A percentile compares a stretch with the other conserved stretches of the same genome.
These are phyloP conservation scores for Panicum hallii DNA, from an alignment of 202 grass and related monocot species.

Conservation along the genomic window DNA sequence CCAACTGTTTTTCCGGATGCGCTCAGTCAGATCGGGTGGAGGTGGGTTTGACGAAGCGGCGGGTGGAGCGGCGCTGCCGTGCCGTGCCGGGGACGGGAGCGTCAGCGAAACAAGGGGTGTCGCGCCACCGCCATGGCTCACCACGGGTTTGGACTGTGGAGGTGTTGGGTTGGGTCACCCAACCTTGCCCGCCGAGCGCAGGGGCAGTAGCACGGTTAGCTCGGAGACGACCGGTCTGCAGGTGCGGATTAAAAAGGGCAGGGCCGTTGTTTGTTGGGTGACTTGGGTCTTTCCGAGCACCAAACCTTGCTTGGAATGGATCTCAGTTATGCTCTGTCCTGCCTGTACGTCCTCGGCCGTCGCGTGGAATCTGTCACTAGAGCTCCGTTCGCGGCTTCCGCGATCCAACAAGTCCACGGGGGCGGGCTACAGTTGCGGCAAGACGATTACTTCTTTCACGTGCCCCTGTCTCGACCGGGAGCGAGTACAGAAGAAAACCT, in stretches of 20 bases:
- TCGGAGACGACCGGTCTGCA: neutral
- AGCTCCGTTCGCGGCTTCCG: neutral
- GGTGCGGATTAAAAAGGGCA: neutral
- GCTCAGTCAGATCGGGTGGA: neutral
- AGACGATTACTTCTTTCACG: slow-evolving; percentile 16
- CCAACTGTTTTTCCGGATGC: slow-evolving; percentile 31
- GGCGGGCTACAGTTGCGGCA: no score
- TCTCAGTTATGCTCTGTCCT: neutral
- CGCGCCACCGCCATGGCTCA: neutral
- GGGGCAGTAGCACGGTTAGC: slow-evolving; percentile 2
- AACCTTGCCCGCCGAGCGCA: neutral
- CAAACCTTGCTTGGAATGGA: neutral
- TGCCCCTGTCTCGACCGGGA: neutral
- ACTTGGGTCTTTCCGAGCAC: neutral
- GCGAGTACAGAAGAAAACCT: neutral
- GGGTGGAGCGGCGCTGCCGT: neutral
- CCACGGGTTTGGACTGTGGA: neutral
- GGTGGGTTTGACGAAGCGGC: slow-evolving; percentile 38
- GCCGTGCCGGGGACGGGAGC: neutral
- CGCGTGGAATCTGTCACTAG: neutral
- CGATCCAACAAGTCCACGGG: neutral
- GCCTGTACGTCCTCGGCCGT: neutral
- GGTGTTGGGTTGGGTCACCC: slow-evolving; percentile 44
- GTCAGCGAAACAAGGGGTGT: neutral
- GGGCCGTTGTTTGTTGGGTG: neutral